Conservation (phyloP, 345 rosid genomes). For the Raphanus sativus region DNA sequence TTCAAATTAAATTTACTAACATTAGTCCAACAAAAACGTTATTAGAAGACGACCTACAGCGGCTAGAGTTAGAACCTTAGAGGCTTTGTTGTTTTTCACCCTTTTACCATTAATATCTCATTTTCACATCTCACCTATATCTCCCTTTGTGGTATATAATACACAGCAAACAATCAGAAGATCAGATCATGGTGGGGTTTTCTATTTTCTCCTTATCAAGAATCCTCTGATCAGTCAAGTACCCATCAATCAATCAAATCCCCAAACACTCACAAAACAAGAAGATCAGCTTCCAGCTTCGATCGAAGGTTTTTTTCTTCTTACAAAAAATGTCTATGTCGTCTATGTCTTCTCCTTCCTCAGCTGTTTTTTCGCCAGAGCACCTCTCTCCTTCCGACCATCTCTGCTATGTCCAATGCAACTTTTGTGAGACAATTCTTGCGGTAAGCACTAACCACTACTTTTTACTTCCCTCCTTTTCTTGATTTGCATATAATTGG, state of each 20-base stretch:
- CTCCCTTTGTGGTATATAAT: constrained; percentile 38
- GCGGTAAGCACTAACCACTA: constrained; percentile 50
- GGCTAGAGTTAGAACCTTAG: background rate
- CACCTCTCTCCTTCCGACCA: constrained; percentile 90
- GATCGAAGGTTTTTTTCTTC: constrained; percentile 16
- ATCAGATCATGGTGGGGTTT: constrained; percentile 59
- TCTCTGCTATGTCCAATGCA: constrained; percentile 98
- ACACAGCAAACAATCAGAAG: constrained; percentile 57
- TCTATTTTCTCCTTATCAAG: constrained; percentile 48
- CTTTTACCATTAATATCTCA: constrained; percentile 41
- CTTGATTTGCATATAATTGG: background rate
- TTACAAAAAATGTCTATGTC: constrained; percentile 43
- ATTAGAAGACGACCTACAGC: constrained; percentile 32
- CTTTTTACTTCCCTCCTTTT: background rate
- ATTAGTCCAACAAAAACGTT: constrained; percentile 9
- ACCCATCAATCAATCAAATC: constrained; percentile 75
- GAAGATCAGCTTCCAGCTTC: constrained; percentile 28
- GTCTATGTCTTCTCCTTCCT: constrained; percentile 64
- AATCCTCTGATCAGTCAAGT: constrained; percentile 60
- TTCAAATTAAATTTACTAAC: background rate
- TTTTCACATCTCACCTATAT: constrained; percentile 6
- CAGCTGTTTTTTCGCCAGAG: constrained; percentile 83
- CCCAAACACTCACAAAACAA: constrained; percentile 42
- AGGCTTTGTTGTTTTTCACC: constrained; percentile 17
- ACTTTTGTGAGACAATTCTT: constrained; percentile 86